A percentile compares a stretch with the other conserved stretches of the same genome.
Conservation (phyloP, 2,329 filamentous ascomycete genomes). For the Cytospora mali region DNA sequence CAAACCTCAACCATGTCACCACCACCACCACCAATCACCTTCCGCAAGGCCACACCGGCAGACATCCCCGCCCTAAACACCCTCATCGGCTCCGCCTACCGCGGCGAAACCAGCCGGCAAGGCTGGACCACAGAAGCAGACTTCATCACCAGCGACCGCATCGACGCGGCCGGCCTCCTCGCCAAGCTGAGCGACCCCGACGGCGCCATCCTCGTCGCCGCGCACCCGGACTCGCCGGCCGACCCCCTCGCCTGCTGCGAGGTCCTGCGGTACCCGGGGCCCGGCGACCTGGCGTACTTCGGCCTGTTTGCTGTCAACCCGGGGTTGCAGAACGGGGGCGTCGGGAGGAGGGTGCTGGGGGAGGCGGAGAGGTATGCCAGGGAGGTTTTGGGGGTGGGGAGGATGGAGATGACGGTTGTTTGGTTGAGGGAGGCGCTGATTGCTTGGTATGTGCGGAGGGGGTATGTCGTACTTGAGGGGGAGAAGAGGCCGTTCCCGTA, state of each 20-base stretch:
- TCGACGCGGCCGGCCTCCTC: constrained; percentile 41
- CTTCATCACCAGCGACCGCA: constrained; percentile 47
- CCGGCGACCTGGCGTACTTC: constrained; percentile 43
- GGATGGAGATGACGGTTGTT: constrained; percentile 50
- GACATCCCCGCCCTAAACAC: constrained; percentile 40
- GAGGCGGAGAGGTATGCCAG: constrained; percentile 45
- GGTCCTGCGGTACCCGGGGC: constrained; percentile 36
- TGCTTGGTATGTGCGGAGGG: constrained; percentile 48
- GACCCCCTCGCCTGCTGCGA: constrained; percentile 49
- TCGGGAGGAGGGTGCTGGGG: constrained; percentile 46
- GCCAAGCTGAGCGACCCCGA: constrained; percentile 44
- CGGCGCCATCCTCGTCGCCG: constrained; percentile 42
- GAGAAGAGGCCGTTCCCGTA: constrained; percentile 48
- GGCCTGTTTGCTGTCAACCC: constrained; percentile 53
- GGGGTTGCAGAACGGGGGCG: constrained; percentile 44
- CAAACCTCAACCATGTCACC: neutral
- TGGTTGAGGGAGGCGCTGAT: constrained; percentile 48
- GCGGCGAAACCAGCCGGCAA: constrained; percentile 42
- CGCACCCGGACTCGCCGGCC: constrained; percentile 10
- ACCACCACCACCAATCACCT: constrained; percentile 33
- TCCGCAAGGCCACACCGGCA: constrained; percentile 40
- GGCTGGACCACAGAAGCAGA: constrained; percentile 54
- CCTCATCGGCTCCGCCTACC: constrained; percentile 49
- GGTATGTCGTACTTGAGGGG: constrained; percentile 43
- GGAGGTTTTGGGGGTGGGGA: constrained; percentile 36